Percentiles rank a stretch among this genome's conserved stretches.
Conservation (phyloP, 257 asterid species). For the Lithospermum erythrorhizon region DNA sequence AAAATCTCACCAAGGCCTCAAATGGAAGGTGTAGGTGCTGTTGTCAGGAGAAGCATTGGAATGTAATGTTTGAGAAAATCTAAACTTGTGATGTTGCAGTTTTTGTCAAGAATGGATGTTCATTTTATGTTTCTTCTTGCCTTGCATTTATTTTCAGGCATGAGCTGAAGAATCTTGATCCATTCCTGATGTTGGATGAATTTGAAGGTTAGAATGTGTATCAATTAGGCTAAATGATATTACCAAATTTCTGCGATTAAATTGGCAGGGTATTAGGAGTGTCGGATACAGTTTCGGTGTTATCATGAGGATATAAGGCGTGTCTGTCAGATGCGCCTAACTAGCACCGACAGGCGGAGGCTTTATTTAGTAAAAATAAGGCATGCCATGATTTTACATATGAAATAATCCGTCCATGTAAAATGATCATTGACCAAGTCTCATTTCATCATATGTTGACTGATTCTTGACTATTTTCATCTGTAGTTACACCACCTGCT, state of each 20-base stretch:
- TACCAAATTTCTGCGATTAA: too few relatives aligned
- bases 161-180: conserved; percentile 74
- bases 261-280: too few relatives aligned
- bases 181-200: conserved; percentile 86
- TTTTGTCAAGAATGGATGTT: not conserved
- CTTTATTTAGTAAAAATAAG: too few relatives aligned
- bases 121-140: not conserved
- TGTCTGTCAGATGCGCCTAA: too few relatives aligned
- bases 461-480: not conserved
- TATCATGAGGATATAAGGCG: too few relatives aligned
- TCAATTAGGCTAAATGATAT: too few relatives aligned
- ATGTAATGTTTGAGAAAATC: conserved; percentile 25
- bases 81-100: not conserved
- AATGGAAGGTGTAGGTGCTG: conserved; percentile 81
- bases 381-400: too few relatives aligned
- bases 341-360: too few relatives aligned
- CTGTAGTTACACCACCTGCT: conserved; percentile 84
- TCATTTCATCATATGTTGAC: not conserved
- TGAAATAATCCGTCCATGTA: too few relatives aligned
- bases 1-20: conserved; percentile 77
- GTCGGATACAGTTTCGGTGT: too few relatives aligned
- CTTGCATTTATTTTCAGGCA: conserved; percentile 37
- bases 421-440: not conserved
- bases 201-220: conserved; percentile 42
- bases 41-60: conserved; percentile 89